Percentiles rank a stretch among this genome's conserved stretches.
Conservation (phyloP, 805 yeast genomes). For the Metschnikowia gruessii region DNA sequence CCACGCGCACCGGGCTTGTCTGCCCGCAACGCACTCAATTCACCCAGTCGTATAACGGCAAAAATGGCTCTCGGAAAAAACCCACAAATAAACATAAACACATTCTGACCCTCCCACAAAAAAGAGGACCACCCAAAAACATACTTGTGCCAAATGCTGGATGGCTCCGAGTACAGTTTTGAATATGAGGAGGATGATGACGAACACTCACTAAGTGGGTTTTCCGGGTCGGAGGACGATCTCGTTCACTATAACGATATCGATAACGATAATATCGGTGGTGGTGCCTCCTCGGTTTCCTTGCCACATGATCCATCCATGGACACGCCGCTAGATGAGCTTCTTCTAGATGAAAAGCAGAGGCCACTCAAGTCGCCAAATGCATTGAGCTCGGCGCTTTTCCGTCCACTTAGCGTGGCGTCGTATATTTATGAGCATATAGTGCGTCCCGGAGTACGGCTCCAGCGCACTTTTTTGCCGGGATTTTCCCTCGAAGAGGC, state of each 20-base stretch:
- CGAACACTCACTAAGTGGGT: slow-evolving; percentile 11
- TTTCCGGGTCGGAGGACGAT: neutral
- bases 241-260: neutral
- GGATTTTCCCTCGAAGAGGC: slow-evolving; percentile 31
- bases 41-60: too few relatives aligned
- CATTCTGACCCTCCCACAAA: too few relatives aligned
- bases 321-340: neutral
- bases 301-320: neutral
- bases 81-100: too few relatives aligned
- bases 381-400: slow-evolving; percentile 5
- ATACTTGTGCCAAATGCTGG: slow-evolving; percentile 9
- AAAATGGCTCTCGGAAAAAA: too few relatives aligned
- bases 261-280: neutral
- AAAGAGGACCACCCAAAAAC: neutral
- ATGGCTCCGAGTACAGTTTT: slow-evolving; percentile 19
- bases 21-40: too few relatives aligned
- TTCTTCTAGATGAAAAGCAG: neutral
- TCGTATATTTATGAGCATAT: slow-evolving; percentile 26
- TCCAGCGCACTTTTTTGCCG: slow-evolving; percentile 27
- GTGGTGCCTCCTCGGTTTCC: neutral
- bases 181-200: slow-evolving; percentile 29
- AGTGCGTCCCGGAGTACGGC: slow-evolving; percentile 22
- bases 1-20: too few relatives aligned
- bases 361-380: slow-evolving; percentile 12
- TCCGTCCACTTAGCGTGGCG: slow-evolving; percentile 13